Conservation (phyloP, 1,284 basidiomycete species). For the Ceratobasidium sp. region DNA sequence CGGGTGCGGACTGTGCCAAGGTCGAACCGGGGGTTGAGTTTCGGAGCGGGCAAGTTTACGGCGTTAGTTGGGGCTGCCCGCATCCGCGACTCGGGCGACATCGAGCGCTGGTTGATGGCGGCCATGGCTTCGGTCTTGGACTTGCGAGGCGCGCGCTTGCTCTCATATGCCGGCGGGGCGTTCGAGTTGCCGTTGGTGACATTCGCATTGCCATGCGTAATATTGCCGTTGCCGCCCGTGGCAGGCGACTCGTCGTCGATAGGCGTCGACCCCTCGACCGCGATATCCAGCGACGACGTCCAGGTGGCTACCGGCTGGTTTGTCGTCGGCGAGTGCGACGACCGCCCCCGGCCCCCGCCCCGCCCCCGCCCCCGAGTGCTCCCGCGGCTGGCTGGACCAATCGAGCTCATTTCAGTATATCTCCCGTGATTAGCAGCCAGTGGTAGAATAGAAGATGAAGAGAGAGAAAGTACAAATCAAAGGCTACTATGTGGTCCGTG, state of each 20-base stretch:
- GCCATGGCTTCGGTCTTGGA: conserved; percentile 82
- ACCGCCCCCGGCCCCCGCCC: conserved; percentile 1
- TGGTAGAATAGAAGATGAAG: too few species aligned
- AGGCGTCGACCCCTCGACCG: conserved; percentile 24
- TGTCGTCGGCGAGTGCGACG: conserved; percentile 1
- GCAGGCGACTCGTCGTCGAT: neutral
- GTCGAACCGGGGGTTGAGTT: conserved; percentile 58
- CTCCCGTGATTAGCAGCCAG: neutral
- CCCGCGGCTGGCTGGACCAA: conserved; percentile 6
- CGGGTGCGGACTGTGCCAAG: conserved; percentile 69
- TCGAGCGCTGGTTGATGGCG: conserved; percentile 69
- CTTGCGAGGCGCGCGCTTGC: conserved; percentile 73
- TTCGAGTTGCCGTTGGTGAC: neutral
- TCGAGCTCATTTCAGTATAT: conserved; percentile 15
- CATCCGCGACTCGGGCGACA: conserved; percentile 54
- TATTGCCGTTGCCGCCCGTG: neutral
- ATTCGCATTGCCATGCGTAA: neutral
- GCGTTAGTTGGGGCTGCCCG: conserved; percentile 52
- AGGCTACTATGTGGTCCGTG: neutral
- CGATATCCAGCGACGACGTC: conserved; percentile 32
- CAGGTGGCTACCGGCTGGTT: conserved; percentile 14
- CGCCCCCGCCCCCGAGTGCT: conserved; percentile 9
- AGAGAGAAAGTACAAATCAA: too few species aligned
- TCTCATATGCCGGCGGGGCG: conserved; percentile 18
- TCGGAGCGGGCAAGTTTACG: conserved; percentile 49